These are phyloP conservation scores for Rhododendron kiyosumense DNA, from an alignment of 148 eudicot genomes.

Conservation along the genomic window DNA sequence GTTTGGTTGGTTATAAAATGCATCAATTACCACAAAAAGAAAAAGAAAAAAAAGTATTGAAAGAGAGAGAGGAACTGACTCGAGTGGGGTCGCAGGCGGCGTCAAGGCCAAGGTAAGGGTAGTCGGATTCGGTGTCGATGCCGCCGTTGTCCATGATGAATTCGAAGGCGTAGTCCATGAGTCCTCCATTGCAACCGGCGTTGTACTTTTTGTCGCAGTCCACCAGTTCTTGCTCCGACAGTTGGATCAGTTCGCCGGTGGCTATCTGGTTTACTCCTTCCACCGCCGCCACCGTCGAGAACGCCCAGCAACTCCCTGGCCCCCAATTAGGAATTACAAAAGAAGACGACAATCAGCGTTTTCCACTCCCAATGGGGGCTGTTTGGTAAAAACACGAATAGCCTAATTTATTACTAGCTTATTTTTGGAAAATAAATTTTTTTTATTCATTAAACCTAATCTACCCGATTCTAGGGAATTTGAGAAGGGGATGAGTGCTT, in stretches of 20 bases:
- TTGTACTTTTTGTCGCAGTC: slow-evolving; percentile 63
- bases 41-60: neutral
- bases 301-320: slow-evolving; percentile 92
- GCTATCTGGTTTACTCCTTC: slow-evolving; percentile 76
- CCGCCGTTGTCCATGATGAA: slow-evolving; percentile 79
- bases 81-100: slow-evolving; percentile 51
- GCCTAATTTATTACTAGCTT: too few relatives aligned
- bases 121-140: slow-evolving; percentile 69
- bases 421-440: too few relatives aligned
- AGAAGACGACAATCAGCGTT: neutral
- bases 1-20: too few relatives aligned
- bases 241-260: slow-evolving; percentile 60
- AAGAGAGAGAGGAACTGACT: slow-evolving; percentile 28
- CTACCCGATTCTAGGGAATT: too few relatives aligned
- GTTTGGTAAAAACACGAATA: too few relatives aligned
- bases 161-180: slow-evolving; percentile 81
- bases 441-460: too few relatives aligned
- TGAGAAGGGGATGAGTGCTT: too few relatives aligned
- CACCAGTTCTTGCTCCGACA: slow-evolving; percentile 85
- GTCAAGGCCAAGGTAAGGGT: slow-evolving; percentile 67
- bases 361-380: too few relatives aligned
- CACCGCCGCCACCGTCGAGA: slow-evolving; percentile 81
- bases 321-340: neutral
- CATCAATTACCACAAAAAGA: too few relatives aligned
- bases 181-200: slow-evolving; percentile 77